phyloP scores from a whole-genome alignment of 106 monocot species.

The Gastrodia elata region DNA sequence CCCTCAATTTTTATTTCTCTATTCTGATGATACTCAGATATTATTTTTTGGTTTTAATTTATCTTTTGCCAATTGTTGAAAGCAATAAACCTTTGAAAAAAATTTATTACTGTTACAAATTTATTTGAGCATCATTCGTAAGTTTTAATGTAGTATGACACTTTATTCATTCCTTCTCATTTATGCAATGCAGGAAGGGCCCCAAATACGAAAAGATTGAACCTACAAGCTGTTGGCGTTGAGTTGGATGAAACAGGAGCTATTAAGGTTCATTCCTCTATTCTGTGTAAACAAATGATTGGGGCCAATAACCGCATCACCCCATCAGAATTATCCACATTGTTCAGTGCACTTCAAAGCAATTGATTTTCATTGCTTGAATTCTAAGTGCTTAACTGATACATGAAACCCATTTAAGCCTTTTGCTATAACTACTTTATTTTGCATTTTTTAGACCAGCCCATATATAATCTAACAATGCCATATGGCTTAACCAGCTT shows the following conservation, averaged over 20 bases:
- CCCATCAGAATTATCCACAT: background rate
- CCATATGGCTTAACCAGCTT: background rate
- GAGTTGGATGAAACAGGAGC: conserved; percentile 84
- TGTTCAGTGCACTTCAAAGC: too few relatives aligned
- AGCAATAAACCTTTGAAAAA: background rate
- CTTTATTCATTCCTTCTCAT: background rate
- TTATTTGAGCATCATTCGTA: background rate
- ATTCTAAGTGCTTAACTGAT: background rate
- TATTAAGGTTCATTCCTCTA: conserved; percentile 56
- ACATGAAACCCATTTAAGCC: background rate
- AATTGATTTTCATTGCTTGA: too few relatives aligned
- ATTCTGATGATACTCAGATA: background rate
- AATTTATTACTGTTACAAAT: background rate
- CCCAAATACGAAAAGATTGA: conserved; percentile 88
- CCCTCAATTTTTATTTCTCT: background rate
- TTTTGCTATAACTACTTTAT: background rate
- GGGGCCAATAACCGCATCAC: background rate
- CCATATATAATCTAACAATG: background rate
- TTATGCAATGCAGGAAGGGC: conserved; percentile 43
- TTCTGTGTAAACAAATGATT: background rate
- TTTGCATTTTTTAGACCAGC: background rate
- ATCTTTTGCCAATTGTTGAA: background rate
- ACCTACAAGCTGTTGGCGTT: conserved; percentile 87
- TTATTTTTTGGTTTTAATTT: background rate
- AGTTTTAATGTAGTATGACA: background rate